Base-by-base conservation (phyloP, 345 rosid genomes). In the Melaleuca alternifolia region DNA sequence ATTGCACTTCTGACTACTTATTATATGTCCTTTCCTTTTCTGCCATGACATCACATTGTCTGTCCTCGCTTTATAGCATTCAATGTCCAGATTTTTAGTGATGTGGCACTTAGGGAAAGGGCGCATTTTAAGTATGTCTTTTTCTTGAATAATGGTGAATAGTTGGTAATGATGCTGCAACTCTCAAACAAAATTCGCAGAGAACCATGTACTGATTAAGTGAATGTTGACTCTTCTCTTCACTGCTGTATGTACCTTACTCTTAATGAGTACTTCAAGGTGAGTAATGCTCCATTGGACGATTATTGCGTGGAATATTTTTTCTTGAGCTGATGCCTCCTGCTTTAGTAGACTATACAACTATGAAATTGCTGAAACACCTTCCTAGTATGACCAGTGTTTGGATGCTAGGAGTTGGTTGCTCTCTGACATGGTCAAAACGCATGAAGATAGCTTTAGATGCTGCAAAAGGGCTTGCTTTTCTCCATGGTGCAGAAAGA, bases 401-500 rank as follows among this genome's bases (percentile, higher is more conserved):
- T 90, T 75, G 62, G 52, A 79, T 90, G 85, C 82, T 89, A 97
- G 99, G 99, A 92, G 95, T 95, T 84, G 97, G 98, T 85, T 93
- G 96, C 88, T 91, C 92, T 86, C 91, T 98, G 92, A 98, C 98
- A 12, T 98, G 99, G 99, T 91, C 97, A 48, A 95, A 89, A 92
- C 92, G 99, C 84, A 93, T 96, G 95, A 96, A 93, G 96, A 96
- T 98, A 89, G 99, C 99, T 71, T 87, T 95, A 76, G 93, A 93
- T 81, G 99, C 95, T 85, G 99, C 99, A 71, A 95, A 92, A 92
- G 99, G 99, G 81, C 99, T 98, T 86, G 97, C 98, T 52, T 93
- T 91, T 94, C 99, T 98, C 91, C 99, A 96, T 90, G 95, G 95
- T 87, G 98, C 98, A 24, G 97, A 95, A 89, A 92, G 98, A 84